A percentile compares a stretch with the other conserved stretches of the same genome.
Conservation (phyloP, 116 monocot genomes). For the Posidonia oceanica region DNA sequence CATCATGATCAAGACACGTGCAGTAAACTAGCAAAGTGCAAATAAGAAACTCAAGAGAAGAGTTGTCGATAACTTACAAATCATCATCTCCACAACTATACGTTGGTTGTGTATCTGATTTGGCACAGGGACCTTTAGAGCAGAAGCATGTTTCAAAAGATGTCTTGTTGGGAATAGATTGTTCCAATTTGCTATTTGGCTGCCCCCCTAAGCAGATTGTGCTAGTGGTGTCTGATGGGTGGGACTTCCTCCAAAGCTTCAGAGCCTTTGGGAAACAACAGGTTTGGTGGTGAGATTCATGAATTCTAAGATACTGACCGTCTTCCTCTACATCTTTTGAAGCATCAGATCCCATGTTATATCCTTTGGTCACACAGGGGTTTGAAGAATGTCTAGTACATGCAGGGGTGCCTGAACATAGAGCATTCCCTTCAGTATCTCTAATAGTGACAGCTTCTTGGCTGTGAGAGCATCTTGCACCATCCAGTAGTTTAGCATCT, state of each 20-base stretch:
- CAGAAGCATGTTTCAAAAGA: conserved; percentile 41
- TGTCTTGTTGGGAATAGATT: conserved; percentile 34
- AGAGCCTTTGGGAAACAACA: conserved; percentile 59
- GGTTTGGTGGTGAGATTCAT: conserved; percentile 44
- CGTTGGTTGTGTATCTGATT: conserved; percentile 28
- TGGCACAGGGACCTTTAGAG: conserved; percentile 31
- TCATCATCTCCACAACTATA: conserved; percentile 37
- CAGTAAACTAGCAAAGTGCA: background rate
- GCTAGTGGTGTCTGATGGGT: conserved; percentile 26
- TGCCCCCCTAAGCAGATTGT: conserved; percentile 35
- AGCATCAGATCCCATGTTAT: conserved; percentile 19
- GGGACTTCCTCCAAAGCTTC: conserved; percentile 38
- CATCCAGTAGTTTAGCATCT: conserved; percentile 9
- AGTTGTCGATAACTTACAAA: conserved; percentile 22
- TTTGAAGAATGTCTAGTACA: conserved; percentile 10
- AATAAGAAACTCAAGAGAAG: background rate
- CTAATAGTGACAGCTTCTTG: conserved; percentile 15
- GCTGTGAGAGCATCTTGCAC: conserved; percentile 11
- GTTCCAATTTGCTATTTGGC: conserved; percentile 38
- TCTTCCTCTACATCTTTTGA: conserved; percentile 24
- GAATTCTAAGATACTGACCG: conserved; percentile 11
- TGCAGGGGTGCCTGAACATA: conserved; percentile 11
- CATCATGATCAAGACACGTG: no score
- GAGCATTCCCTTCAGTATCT: conserved; percentile 23
- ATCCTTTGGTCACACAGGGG: conserved; percentile 7